Evolutionary conservation across 139 green algal genomes (phyloP).

Genomic region (Microglena sp.): DNA sequence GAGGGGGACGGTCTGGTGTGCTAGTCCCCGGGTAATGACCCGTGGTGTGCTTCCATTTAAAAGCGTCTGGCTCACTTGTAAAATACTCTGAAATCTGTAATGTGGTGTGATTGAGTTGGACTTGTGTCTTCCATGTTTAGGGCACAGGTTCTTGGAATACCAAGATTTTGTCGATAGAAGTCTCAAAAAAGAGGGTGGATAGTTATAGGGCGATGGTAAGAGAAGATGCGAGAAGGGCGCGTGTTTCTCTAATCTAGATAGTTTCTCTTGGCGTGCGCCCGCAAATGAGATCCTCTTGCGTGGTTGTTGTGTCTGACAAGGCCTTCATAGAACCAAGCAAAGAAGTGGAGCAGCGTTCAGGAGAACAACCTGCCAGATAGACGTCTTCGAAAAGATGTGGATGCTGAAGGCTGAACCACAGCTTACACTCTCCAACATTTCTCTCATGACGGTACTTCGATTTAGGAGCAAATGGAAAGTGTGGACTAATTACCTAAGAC

Average conservation of each 20-base stretch:
- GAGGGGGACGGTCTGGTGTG: too few species aligned
- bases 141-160: too few species aligned
- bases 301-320: conserved; percentile 22
- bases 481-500: conserved; percentile 35
- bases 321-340: conserved; percentile 31
- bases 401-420: conserved; percentile 24
- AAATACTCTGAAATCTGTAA: too few species aligned
- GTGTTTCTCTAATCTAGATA: conserved; percentile 22
- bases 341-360: conserved; percentile 30
- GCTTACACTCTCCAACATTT: background rate
- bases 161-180: too few species aligned
- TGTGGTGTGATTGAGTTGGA: too few species aligned
- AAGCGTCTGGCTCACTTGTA: too few species aligned
- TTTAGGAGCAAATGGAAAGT: conserved; percentile 25
- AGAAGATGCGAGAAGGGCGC: conserved; percentile 16
- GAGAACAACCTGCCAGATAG: conserved; percentile 26
- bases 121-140: too few species aligned
- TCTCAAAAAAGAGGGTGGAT: too few species aligned
- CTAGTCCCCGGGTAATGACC: too few species aligned
- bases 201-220: too few species aligned
- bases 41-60: too few species aligned
- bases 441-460: conserved; percentile 27
- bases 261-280: conserved; percentile 6
- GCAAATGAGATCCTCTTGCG: conserved; percentile 32
- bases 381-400: conserved; percentile 31